Percentiles rank a stretch among this genome's conserved stretches.
Evolutionary conservation across 148 eudicot genomes (phyloP).

Genomic region (Nyssa sinensis): DNA sequence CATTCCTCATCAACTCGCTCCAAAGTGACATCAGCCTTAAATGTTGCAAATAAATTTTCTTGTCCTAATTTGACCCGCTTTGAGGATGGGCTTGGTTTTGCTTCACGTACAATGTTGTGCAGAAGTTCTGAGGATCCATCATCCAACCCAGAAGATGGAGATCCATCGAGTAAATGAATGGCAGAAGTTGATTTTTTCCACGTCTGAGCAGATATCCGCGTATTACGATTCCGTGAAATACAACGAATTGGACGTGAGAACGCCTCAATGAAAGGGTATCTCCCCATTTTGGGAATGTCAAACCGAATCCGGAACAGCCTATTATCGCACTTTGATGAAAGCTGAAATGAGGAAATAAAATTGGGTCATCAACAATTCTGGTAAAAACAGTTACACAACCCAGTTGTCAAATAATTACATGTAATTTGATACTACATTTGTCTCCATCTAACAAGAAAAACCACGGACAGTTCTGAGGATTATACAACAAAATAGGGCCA

Average conservation of each 20-base stretch:
- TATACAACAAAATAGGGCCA: background rate
- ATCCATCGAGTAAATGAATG: constrained; percentile 45
- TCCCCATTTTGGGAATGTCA: constrained; percentile 38
- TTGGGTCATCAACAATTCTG: constrained; percentile 4
- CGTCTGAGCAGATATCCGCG: constrained; percentile 37
- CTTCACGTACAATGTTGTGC: constrained; percentile 58
- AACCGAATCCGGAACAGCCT: constrained; percentile 73
- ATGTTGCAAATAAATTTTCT: constrained; percentile 32
- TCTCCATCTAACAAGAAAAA: background rate
- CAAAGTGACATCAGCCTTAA: constrained; percentile 31
- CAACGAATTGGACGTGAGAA: constrained; percentile 65
- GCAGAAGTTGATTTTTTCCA: constrained; percentile 64
- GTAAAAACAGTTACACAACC: background rate
- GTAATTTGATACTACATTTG: background rate
- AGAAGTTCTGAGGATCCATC: constrained; percentile 45
- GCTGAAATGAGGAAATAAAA: constrained; percentile 44
- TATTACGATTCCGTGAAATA: constrained; percentile 50
- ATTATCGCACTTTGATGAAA: constrained; percentile 74
- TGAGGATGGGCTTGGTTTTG: constrained; percentile 59
- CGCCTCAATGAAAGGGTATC: constrained; percentile 56
- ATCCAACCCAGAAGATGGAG: constrained; percentile 45
- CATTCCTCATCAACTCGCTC: constrained; percentile 45
- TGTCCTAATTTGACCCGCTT: constrained; percentile 72
- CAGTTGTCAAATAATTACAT: background rate
- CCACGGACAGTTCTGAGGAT: background rate